Evolutionary conservation across 345 rosid species (phyloP), one percentile per base, ranked within the genome.

Genomic region (Rhizophora mangle): DNA sequence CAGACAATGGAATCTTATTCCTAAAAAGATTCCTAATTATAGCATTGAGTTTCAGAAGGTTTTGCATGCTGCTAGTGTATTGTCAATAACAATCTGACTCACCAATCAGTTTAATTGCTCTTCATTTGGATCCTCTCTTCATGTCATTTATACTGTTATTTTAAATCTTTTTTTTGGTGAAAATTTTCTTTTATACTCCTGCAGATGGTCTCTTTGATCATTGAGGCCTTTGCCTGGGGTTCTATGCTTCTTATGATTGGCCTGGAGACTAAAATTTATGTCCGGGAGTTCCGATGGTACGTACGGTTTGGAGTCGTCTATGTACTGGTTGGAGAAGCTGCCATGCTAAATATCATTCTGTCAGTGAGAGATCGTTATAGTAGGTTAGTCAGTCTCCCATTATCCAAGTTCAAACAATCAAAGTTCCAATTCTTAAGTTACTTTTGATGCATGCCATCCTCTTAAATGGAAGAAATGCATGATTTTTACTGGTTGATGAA

Each of bases 241-340:
- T 77, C 73, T 65, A 72, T 73, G 76, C 52, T 77, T 46, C 10
- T 68, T 34, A 72, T 77, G 80, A 31, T 72, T 47, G 62, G 73
- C 54, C 51, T 77, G 63, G 80, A 77, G 64, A 77, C 76, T 49
- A 77, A 64, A 60, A 65, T 77, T 7, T 77, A 77, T 21, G 60
- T 72, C 57, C 55, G 63, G 56, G 68, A 77, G 62, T 72, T 77
- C 36, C 76, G 80, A 27, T 77, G 80, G 80, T 72, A 77, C 51
- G 80, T 77, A 31, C 65, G 80, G 21, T 77, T 77, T 53, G 80
- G 80, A 63, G 80, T 77, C 61, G 8, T 77, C 30, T 77, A 77
- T 64, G 76, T 63, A 18, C 27, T 77, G 64, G 66, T 72, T 30
- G 80, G 76, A 63, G 76, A 77, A 68, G 76, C 73, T 37, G 76